Evolutionary conservation across 768 basidiomycete genomes (phyloP).

Genomic region (Naganishia vishniacii): DNA sequence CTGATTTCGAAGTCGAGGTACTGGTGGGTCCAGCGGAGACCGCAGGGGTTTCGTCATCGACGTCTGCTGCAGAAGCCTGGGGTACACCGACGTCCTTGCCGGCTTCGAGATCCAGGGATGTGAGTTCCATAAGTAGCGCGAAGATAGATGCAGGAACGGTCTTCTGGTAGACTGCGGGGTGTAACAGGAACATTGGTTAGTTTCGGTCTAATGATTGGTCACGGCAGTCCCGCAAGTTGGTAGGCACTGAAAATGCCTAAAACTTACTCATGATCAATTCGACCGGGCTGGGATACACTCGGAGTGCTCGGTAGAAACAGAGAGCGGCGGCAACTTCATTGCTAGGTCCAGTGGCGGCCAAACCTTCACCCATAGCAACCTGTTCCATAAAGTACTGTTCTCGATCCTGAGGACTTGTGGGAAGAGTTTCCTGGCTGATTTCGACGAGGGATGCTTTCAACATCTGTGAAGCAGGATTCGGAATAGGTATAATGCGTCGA

Average conservation of each 20-base stretch:
- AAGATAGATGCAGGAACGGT: slow-evolving; percentile 65
- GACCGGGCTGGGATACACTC: slow-evolving; percentile 88
- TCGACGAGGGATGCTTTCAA: slow-evolving; percentile 62
- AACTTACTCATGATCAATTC: slow-evolving; percentile 73
- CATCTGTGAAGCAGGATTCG: slow-evolving; percentile 8
- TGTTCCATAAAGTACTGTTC: slow-evolving; percentile 89
- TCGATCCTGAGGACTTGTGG: slow-evolving; percentile 65
- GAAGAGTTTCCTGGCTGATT: slow-evolving; percentile 65
- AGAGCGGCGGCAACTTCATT: slow-evolving; percentile 75
- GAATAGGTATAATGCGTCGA: not conserved
- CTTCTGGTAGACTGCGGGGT: slow-evolving; percentile 65
- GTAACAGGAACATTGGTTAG: not conserved
- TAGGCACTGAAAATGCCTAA: too few species aligned
- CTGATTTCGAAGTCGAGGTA: slow-evolving; percentile 8
- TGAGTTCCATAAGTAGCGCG: slow-evolving; percentile 57
- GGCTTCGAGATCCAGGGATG: slow-evolving; percentile 66
- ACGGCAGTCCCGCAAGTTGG: too few species aligned
- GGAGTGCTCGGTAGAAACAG: slow-evolving; percentile 85
- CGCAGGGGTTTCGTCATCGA: slow-evolving; percentile 12
- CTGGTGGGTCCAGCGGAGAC: not conserved
- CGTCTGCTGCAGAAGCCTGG: slow-evolving; percentile 10
- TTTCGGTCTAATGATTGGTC: too few species aligned
- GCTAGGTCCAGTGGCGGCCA: slow-evolving; percentile 67
- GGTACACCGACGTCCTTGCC: slow-evolving; percentile 6
- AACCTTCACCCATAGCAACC: slow-evolving; percentile 77